Conservation (phyloP, 2,329 filamentous ascomycete genomes). For the Ceratocystis alfenasii region DNA sequence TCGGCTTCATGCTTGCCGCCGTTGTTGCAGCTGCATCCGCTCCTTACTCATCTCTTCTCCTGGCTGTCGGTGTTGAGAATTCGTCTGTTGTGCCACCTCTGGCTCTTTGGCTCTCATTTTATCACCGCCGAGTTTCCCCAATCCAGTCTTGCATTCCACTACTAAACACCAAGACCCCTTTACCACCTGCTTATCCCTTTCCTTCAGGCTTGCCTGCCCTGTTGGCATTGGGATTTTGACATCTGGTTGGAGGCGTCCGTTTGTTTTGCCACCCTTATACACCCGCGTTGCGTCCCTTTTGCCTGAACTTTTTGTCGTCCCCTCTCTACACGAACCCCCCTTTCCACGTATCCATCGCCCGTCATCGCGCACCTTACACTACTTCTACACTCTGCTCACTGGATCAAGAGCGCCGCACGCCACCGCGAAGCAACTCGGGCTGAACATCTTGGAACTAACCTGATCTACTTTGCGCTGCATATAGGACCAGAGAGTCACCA, state of each 20-base stretch:
- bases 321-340: neutral
- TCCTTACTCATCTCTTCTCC: neutral
- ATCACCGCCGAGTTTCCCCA: neutral
- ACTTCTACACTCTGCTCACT: neutral
- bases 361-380: neutral
- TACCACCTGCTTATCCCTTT: neutral
- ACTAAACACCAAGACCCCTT: neutral
- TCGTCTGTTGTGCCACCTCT: conserved; percentile 3
- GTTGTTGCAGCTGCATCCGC: neutral
- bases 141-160: neutral
- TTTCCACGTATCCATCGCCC: neutral
- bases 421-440: neutral
- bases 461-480: conserved; percentile 1
- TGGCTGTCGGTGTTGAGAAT: neutral
- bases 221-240: conserved; percentile 6
- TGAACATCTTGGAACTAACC: neutral
- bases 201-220: neutral
- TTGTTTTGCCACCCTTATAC: neutral
- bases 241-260: neutral
- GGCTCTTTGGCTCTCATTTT: neutral
- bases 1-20: neutral
- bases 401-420: neutral
- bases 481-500: conserved; percentile 29
- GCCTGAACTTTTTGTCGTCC: neutral
- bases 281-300: neutral